Conservation (phyloP, 2,329 filamentous ascomycete genomes). For the Colletotrichum shisoi region DNA sequence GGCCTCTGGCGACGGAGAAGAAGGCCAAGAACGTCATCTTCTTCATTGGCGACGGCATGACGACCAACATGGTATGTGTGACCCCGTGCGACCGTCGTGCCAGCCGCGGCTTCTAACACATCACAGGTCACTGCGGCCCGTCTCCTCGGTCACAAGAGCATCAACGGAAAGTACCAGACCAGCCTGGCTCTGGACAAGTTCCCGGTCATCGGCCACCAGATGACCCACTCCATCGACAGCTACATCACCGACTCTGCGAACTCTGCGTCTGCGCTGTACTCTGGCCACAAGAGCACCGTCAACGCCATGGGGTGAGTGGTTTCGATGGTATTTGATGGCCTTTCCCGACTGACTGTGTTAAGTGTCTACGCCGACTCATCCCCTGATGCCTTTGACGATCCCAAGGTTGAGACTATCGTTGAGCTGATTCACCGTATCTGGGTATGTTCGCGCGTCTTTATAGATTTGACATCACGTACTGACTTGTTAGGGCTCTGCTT, state of each 20-base stretch:
- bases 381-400: slow-evolving; percentile 76
- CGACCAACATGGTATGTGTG: slow-evolving; percentile 70
- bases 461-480: background rate
- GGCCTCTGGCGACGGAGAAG: slow-evolving; percentile 72
- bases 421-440: slow-evolving; percentile 77
- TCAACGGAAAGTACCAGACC: slow-evolving; percentile 85
- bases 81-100: background rate
- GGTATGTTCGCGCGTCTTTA: slow-evolving; percentile 54
- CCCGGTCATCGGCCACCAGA: slow-evolving; percentile 85
- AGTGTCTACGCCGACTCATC: slow-evolving; percentile 80
- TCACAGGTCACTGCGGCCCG: slow-evolving; percentile 74
- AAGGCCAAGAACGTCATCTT: slow-evolving; percentile 86
- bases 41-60: slow-evolving; percentile 80
- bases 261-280: slow-evolving; percentile 81
- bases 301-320: slow-evolving; percentile 73
- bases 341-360: slow-evolving; percentile 39
- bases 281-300: slow-evolving; percentile 83
- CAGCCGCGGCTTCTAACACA: background rate
- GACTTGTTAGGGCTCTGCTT: slow-evolving; percentile 56
- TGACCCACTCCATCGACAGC: slow-evolving; percentile 84
- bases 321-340: no score
- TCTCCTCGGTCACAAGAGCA: slow-evolving; percentile 79
- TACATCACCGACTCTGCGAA: slow-evolving; percentile 91
- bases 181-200: slow-evolving; percentile 82
- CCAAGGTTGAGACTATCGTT: slow-evolving; percentile 84